Evolutionary conservation across 1,284 basidiomycete species (phyloP).

Genomic region (Mycocalia duriaeana): DNA sequence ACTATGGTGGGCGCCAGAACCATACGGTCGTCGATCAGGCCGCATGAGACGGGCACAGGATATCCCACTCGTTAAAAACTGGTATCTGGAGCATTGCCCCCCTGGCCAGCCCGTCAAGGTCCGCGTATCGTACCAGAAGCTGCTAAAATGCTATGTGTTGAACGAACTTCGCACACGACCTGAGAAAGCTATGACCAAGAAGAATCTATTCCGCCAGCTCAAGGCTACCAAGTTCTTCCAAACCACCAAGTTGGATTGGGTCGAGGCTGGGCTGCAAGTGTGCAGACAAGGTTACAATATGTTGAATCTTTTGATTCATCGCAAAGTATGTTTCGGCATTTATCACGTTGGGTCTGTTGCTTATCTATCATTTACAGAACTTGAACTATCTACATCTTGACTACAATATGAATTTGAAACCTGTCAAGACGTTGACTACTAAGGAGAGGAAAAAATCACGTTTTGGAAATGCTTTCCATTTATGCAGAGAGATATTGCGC

Average conservation of each 20-base stretch:
- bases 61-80: slow-evolving; percentile 93
- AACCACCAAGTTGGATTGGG: slow-evolving; percentile 96
- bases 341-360: slow-evolving; percentile 3
- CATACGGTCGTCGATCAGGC: slow-evolving; percentile 91
- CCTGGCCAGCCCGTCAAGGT: slow-evolving; percentile 96
- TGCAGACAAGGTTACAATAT: slow-evolving; percentile 99
- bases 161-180: slow-evolving; percentile 88
- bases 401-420: slow-evolving; percentile 95
- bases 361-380: slow-evolving; percentile 49
- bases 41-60: slow-evolving; percentile 93
- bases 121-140: slow-evolving; percentile 98
- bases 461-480: slow-evolving; percentile 98
- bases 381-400: slow-evolving; percentile 93
- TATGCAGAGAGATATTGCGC: slow-evolving; percentile 96
- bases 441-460: slow-evolving; percentile 99
- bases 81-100: slow-evolving; percentile 98
- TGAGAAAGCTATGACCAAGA: slow-evolving; percentile 97
- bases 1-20: slow-evolving; percentile 98
- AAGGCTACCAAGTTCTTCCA: slow-evolving; percentile 99
- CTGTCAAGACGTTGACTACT: slow-evolving; percentile 98
- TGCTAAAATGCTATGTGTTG: slow-evolving; percentile 93
- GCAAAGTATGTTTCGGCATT: slow-evolving; percentile 60
- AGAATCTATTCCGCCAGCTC: slow-evolving; percentile 92
- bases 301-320: slow-evolving; percentile 97
- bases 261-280: slow-evolving; percentile 97